Conservation (phyloP, 108 stramenopile species). For the Cyclotella atomus region DNA sequence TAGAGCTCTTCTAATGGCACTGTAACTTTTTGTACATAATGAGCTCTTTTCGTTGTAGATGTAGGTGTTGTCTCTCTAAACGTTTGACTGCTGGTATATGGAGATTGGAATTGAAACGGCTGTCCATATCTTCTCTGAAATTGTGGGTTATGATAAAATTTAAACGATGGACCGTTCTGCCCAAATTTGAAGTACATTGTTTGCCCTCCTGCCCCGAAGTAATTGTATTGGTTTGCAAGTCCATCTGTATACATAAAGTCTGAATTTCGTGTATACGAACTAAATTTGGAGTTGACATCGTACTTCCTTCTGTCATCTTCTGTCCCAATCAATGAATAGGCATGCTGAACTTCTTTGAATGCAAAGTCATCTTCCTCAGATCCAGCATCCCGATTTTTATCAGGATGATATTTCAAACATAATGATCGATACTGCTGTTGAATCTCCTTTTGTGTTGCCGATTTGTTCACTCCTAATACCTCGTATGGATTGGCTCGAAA, state of each 20-base stretch:
- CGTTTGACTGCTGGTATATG: no score
- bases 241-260: neutral
- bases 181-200: conserved; percentile 47
- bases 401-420: conserved; percentile 78
- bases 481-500: conserved; percentile 64
- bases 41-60: conserved; percentile 40
- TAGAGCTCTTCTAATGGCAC: conserved; percentile 69
- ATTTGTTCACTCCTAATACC: conserved; percentile 53
- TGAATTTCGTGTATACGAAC: neutral
- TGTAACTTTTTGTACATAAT: conserved; percentile 66
- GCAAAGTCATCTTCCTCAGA: conserved; percentile 47
- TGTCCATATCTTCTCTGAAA: neutral
- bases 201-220: no score
- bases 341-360: conserved; percentile 81
- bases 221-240: neutral
- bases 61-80: neutral
- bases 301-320: conserved; percentile 56
- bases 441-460: conserved; percentile 62
- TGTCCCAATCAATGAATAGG: conserved; percentile 69
- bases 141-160: conserved; percentile 8
- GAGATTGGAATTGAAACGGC: neutral
- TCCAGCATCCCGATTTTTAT: conserved; percentile 60
- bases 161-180: conserved; percentile 22
- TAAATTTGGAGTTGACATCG: conserved; percentile 27
- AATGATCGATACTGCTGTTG: conserved; percentile 61